Evolutionary conservation across 2,329 filamentous ascomycete genomes (phyloP).

Genomic region (Apiospora malaysiana): DNA sequence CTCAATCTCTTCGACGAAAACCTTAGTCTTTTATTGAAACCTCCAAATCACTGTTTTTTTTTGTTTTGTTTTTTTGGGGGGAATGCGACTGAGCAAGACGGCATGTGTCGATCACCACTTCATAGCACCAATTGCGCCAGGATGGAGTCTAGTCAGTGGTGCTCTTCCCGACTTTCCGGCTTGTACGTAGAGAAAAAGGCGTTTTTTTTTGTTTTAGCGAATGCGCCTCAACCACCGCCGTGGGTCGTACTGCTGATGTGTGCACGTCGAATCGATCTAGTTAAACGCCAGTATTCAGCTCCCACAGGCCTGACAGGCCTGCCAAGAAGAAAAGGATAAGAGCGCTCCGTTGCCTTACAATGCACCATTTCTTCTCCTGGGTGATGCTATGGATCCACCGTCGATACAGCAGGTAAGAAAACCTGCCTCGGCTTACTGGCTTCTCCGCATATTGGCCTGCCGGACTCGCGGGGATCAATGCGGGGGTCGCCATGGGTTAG

Average conservation of each 20-base stretch:
- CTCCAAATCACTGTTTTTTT: not conserved
- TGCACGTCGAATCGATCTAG: not conserved
- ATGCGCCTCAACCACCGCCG: conserved; percentile 13
- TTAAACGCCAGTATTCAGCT: not conserved
- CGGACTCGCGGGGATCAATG: not conserved
- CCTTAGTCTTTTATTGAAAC: not conserved
- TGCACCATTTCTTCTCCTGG: not conserved
- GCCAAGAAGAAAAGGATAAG: not conserved
- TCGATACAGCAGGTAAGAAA: not conserved
- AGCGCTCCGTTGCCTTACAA: not conserved
- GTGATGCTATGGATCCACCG: too few relatives aligned
- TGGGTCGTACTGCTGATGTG: not conserved
- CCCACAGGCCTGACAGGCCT: not conserved
- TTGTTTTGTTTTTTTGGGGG: too few relatives aligned
- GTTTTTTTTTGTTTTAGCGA: not conserved
- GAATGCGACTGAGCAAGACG: not conserved
- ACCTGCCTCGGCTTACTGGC: conserved; percentile 12
- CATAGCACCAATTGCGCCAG: not conserved
- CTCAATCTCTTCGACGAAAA: not conserved
- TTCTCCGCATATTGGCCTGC: conserved; percentile 8
- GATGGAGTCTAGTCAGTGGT: too few relatives aligned
- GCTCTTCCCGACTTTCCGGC: too few relatives aligned
- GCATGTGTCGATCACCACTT: not conserved
- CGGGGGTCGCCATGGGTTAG: not conserved
- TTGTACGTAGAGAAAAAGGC: not conserved